Conservation (phyloP, 1,284 basidiomycete genomes). For the Rhodofomes roseus region DNA sequence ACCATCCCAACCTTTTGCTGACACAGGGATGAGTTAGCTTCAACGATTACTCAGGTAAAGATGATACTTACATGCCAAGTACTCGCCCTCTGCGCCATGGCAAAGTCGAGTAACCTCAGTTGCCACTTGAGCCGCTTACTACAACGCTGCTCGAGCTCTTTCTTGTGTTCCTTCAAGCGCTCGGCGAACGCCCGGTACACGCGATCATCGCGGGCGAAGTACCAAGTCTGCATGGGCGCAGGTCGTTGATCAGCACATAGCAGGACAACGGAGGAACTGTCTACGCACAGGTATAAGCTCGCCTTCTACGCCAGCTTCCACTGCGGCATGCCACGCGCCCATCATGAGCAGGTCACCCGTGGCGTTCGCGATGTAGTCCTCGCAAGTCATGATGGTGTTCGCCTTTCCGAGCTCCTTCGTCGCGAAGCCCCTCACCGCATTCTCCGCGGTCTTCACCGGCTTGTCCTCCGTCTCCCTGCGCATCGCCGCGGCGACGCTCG, state of each 20-base stretch:
- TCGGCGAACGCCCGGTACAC: constrained; percentile 70
- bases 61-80: constrained; percentile 55
- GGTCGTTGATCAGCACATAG: constrained; percentile 6
- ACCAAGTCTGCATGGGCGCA: constrained; percentile 50
- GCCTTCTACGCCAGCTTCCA: constrained; percentile 44
- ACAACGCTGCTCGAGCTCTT: constrained; percentile 43
- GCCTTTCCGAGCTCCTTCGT: constrained; percentile 75
- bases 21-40: constrained; percentile 8
- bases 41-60: background rate
- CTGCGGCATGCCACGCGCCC: constrained; percentile 63
- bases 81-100: constrained; percentile 59
- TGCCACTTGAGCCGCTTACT: constrained; percentile 69
- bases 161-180: constrained; percentile 49
- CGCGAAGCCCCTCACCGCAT: constrained; percentile 69
- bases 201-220: constrained; percentile 79
- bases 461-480: constrained; percentile 57
- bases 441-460: constrained; percentile 64
- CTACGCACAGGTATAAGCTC: constrained; percentile 59
- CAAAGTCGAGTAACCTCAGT: constrained; percentile 53
- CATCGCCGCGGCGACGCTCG: constrained; percentile 57
- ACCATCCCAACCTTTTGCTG: constrained; percentile 67
- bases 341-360: constrained; percentile 73
- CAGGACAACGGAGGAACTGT: background rate
- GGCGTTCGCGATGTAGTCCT: constrained; percentile 82
- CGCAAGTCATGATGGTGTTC: constrained; percentile 68